These are phyloP conservation scores for Ilex paraguariensis DNA, from an alignment of 305 asterid species.

Conservation along the genomic window DNA sequence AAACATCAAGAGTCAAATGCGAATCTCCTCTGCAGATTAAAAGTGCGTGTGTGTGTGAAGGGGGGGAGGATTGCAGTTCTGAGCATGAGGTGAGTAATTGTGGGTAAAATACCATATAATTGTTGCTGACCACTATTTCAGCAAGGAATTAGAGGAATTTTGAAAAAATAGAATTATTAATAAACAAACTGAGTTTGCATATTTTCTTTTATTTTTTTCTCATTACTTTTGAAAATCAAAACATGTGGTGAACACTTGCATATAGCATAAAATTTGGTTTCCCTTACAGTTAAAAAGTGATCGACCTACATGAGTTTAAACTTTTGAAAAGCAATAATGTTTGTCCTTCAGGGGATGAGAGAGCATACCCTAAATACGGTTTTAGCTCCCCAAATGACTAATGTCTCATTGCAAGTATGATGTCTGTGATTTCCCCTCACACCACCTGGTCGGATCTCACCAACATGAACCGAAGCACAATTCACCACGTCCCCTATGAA, in stretches of 20 bases:
- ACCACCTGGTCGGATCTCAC: slow-evolving; percentile 74
- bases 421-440: slow-evolving; percentile 91
- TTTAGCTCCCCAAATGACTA: slow-evolving; percentile 93
- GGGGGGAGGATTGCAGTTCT: background rate
- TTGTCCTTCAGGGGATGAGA: slow-evolving; percentile 3
- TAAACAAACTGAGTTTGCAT: too few relatives aligned
- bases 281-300: background rate
- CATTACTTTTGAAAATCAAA: too few relatives aligned
- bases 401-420: slow-evolving; percentile 84
- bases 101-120: too few relatives aligned
- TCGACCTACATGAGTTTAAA: too few relatives aligned
- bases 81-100: too few relatives aligned
- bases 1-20: background rate
- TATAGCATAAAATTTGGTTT: too few relatives aligned
- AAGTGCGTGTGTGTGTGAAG: background rate
- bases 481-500: slow-evolving; percentile 69
- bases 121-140: too few relatives aligned
- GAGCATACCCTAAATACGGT: slow-evolving; percentile 73
- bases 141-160: too few relatives aligned
- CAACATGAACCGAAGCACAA: slow-evolving; percentile 69
- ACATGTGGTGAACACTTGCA: too few relatives aligned
- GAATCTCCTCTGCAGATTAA: too few relatives aligned
- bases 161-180: too few relatives aligned
- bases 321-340: background rate
- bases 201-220: too few relatives aligned